Percentiles rank a stretch among this genome's conserved stretches.
Conservation (phyloP, 202 grass and related monocot genomes). For the Alloteropsis angusta region DNA sequence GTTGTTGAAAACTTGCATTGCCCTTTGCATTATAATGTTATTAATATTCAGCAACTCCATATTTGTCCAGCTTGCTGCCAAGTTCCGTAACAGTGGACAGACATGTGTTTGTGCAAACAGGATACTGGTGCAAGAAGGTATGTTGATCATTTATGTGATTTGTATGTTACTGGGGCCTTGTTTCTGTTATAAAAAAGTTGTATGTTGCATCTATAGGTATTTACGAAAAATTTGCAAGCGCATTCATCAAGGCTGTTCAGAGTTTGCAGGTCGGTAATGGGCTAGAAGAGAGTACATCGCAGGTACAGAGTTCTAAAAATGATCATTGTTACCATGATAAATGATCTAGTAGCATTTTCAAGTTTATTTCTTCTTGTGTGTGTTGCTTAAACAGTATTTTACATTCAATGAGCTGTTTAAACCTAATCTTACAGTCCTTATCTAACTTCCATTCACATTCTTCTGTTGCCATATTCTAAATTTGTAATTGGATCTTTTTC, state of each 20-base stretch:
- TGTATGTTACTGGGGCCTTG: constrained; percentile 1
- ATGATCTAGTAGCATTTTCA: constrained; percentile 5
- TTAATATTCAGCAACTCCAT: background rate
- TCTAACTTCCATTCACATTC: background rate
- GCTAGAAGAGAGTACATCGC: constrained; percentile 59
- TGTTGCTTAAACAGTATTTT: background rate
- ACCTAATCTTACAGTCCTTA: background rate
- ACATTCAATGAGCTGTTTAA: constrained; percentile 6
- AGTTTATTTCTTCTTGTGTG: background rate
- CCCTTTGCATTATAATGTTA: constrained; percentile 7
- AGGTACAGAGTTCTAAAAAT: constrained; percentile 39
- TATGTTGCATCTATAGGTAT: constrained; percentile 52
- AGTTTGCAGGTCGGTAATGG: constrained; percentile 89
- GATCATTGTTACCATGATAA: background rate
- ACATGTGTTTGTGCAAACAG: constrained; percentile 97
- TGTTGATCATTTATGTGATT: background rate
- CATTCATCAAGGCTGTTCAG: constrained; percentile 87
- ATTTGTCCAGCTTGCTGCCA: constrained; percentile 77
- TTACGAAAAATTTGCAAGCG: constrained; percentile 88
- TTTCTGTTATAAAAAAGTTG: constrained; percentile 21
- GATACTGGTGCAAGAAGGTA: constrained; percentile 99
- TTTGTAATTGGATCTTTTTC: too few relatives aligned
- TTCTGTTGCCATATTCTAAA: background rate
- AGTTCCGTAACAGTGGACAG: constrained; percentile 95
- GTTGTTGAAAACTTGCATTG: background rate